Evolutionary conservation across 305 asterid species (phyloP).

Genomic region (Fraxinus albicans): DNA sequence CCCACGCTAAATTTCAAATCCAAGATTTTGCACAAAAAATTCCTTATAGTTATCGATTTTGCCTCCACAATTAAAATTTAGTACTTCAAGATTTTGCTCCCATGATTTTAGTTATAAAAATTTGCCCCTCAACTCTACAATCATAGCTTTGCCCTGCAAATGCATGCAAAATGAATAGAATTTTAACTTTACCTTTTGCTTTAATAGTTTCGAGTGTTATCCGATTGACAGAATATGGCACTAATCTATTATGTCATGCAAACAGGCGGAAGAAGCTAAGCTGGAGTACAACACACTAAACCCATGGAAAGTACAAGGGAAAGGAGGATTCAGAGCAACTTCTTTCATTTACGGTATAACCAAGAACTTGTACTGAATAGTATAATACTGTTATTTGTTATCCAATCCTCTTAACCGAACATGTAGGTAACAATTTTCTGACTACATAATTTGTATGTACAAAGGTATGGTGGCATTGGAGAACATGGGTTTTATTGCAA

Average conservation of each 20-base stretch:
- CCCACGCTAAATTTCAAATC: too few species aligned
- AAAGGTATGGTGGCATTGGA: background rate
- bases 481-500: background rate
- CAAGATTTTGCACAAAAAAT: too few species aligned
- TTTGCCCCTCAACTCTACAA: too few species aligned
- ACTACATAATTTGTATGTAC: too few species aligned
- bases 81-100: too few species aligned
- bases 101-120: too few species aligned
- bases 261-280: conserved; percentile 48
- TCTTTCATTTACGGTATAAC: background rate
- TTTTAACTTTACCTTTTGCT: background rate
- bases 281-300: conserved; percentile 19
- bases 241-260: conserved; percentile 1
- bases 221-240: background rate
- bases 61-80: too few species aligned
- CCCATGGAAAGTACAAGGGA: background rate
- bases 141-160: too few species aligned
- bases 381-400: background rate
- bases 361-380: background rate
- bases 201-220: background rate
- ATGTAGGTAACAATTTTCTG: background rate
- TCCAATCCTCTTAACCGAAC: background rate
- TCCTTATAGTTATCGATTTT: too few species aligned
- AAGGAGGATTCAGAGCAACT: background rate
- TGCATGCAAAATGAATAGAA: background rate